Base-by-base conservation (phyloP, 83 land plant genomes). In the Thuja plicata region DNA sequence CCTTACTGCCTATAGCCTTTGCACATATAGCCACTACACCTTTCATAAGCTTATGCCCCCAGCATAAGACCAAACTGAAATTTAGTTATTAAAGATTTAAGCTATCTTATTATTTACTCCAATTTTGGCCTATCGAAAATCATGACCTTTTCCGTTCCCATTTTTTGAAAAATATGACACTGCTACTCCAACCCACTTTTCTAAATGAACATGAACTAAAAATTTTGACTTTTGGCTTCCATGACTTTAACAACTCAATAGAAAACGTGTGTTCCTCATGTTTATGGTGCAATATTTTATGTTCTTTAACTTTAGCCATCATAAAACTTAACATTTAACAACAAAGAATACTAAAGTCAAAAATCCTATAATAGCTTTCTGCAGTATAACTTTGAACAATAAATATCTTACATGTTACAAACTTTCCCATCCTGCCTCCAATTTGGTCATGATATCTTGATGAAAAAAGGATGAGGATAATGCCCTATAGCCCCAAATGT, bases 351-450 rank as follows among this genome's bases (percentile, higher is more conserved):
- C 34, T 45, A 6, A 83, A 76, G 17, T 11, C 57, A 54, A 82
- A 46, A 27, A 82, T 24, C 50, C 85, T 27, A 8, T 3, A 82
- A 30, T 48, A 41, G n/a, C 48, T 41, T 21, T 21, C 21, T 83
- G 79, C 34, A 5, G 30, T 88, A 17, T 50, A 88, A 45, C n/a
- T 19, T 81, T 30, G 9, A 86, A 52, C 54, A 88, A 88, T 41
- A n/a, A 50, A 71, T 40, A 88, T 70, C 30, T n/a, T 54, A 54
- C 45, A n/a, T 40, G 21, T 77, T 82, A 92, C 89, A 34, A 81
- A 96, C 99, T 97, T 97, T 90, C 99, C 99, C 90, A 98, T n/a
- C 89, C 91, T 95, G 74, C 96, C 99, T 84, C 93, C 91, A 88
- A 98, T 88, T 54, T 95, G 92, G 11, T 98, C 98, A 89, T 94